Percentiles rank a stretch among this genome's conserved stretches.
Evolutionary conservation across 208 protist species (phyloP).

Genomic region (Acanthamoeba sp.): DNA sequence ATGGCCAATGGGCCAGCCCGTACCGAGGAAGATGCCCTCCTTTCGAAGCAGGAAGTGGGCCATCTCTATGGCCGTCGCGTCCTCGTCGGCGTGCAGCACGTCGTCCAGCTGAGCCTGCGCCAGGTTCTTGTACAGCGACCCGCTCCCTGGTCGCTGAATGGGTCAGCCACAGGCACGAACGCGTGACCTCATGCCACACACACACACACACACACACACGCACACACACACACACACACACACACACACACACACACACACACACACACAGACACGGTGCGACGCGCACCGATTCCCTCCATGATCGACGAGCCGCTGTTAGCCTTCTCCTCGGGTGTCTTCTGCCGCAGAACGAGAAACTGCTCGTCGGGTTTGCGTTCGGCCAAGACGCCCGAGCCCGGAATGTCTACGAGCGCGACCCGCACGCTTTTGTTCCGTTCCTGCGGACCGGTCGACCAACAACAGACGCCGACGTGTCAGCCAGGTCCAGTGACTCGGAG

Average conservation of each 20-base stretch:
- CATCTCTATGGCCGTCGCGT: slow-evolving; percentile 84
- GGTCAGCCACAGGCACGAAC: slow-evolving; percentile 11
- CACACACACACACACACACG: no score
- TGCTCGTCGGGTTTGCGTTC: neutral
- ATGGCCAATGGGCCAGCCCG: no score
- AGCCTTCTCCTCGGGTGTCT: slow-evolving; percentile 70
- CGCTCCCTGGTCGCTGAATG: neutral
- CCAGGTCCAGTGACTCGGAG: no score
- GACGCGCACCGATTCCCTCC: slow-evolving; percentile 78
- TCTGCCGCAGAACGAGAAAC: neutral
- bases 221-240: no score
- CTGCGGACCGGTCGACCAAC: neutral
- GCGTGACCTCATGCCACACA: no score
- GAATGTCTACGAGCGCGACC: slow-evolving; percentile 77
- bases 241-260: no score
- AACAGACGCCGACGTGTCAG: neutral
- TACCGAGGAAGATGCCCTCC: slow-evolving; percentile 89
- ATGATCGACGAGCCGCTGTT: slow-evolving; percentile 69
- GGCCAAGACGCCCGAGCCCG: slow-evolving; percentile 69
- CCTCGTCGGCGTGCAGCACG: slow-evolving; percentile 78
- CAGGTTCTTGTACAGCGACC: slow-evolving; percentile 82
- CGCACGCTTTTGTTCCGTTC: neutral
- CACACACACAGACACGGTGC: neutral
- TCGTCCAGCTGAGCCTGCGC: slow-evolving; percentile 79
- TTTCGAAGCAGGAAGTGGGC: slow-evolving; percentile 84